Base-by-base conservation (phyloP, 768 basidiomycete species). In the Gyrodon lividus region DNA sequence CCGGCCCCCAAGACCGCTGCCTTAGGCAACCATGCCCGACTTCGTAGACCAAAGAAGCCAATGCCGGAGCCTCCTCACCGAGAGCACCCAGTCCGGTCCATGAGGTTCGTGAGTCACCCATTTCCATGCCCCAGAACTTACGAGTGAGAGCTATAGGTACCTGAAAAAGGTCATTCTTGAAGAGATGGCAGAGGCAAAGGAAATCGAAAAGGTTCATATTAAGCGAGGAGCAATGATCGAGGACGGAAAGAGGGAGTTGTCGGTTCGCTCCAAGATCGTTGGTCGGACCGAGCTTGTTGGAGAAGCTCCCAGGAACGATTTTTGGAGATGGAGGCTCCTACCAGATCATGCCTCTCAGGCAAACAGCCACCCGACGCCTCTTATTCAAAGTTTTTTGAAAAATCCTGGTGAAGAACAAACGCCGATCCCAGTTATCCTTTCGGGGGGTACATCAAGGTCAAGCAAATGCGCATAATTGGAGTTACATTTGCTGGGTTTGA, bases 131-230 rank as follows among this genome's bases (percentile, higher is more conserved):
- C 37, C 37, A 6, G 4, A 41, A 20, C 23, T 26, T 14, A 9
- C 40, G 17, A 34, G 22, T 6, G 5, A 35, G 33, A 7, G 26
- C 14, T 14, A 23, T 39, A 66, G 64, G 44, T 64, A 56, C 39
- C 60, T 66, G 28, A 67, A 64, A 37, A 62, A 52, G 24, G 34
- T 57, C 33, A 44, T 66, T 9, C 43, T 67, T 8, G 55, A 58
- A 31, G 59, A 59, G 43, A 57, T 66, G 52, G 59, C 45, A 9
- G 46, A 50, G 14, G 31, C 40, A 2, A 43, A 45, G 16, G 53
- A 62, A 31, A 30, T 63, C 22, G 56, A 59, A 38, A 64, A 66
- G 50, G 41, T 62, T n/a, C 42, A 28, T 43, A 44, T 60, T 20
- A 44, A 31, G 39, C 41, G 47, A 20, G 58, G 39, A 46, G 19